Base-by-base conservation (phyloP, 768 basidiomycete genomes). In the Galerina marginata region DNA sequence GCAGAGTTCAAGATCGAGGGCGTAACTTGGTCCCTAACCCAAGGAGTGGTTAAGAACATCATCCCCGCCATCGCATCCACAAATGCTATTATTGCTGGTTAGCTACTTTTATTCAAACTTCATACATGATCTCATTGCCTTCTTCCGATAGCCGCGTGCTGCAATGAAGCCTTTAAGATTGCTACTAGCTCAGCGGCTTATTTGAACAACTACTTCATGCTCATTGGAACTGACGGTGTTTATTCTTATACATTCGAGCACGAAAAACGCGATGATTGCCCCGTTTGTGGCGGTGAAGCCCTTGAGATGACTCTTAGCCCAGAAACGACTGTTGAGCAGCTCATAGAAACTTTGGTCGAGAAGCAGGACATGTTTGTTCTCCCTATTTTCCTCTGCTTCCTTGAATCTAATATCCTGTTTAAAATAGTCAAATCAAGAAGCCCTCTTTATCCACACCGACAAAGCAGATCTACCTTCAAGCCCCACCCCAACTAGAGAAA, bases 31-130 rank as follows among this genome's bases (percentile, higher is more conserved):
- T 90, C 92, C 2, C 79, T 96, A 39, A 99, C 97, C 0, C 97
- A 99, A 73, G 97, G 97, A 44, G 97, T 99, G 54, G 97, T 99
- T 47, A 99, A 99, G 84, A 97, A 97, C 68, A 97, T 99, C 75
- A 99, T 99, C 63, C 96, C 97, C 20, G 96, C 97, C 45, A 99
- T 99, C 65, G 97, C 97, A 2, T 96, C 93, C 0, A 99, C 97
- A 14, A 99, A 99, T 69, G 97, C 97, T 38, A 96, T 99, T 72
- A 95, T 99, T 59, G 93, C 97, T 49, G 95, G 95, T 92, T 40
- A 16, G 66, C 62, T 20, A 10, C 38, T 3, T n/a, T 16, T 6
- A 3, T 29, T 20, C 10, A 11, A 10, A n/a, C 43, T 44, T 15
- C 40, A 1, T 20, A 10, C 39, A 43, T 12, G 20, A 0, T 40